These are phyloP conservation scores for Fusarium pseudograminearum DNA, from an alignment of 2,329 filamentous ascomycete species.

Conservation along the genomic window DNA sequence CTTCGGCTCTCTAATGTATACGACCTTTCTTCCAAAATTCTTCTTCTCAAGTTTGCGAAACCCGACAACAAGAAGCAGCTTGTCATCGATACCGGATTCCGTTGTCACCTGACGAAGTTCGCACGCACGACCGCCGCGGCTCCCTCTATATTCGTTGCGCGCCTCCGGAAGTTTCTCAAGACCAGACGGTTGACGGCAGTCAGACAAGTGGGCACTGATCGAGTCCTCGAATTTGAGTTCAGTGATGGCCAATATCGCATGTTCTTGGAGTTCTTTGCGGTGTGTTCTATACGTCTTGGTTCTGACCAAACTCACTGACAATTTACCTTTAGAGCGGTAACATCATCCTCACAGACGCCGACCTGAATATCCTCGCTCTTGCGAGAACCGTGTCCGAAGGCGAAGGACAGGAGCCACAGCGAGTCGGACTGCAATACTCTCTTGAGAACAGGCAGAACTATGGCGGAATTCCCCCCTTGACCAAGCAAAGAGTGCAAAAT, in stretches of 20 bases:
- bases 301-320: conserved; percentile 11
- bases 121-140: conserved; percentile 85
- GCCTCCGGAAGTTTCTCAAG: conserved; percentile 88
- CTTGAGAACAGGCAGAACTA: conserved; percentile 88
- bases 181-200: conserved; percentile 86
- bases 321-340: conserved; percentile 77
- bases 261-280: conserved; percentile 94
- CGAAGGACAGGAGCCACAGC: conserved; percentile 84
- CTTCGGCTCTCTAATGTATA: conserved; percentile 94
- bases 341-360: conserved; percentile 88
- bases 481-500: conserved; percentile 75
- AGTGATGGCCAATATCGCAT: conserved; percentile 90
- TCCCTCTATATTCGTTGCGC: conserved; percentile 86
- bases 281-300: conserved; percentile 38
- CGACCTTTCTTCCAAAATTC: conserved; percentile 94
- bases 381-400: conserved; percentile 84
- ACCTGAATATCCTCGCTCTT: conserved; percentile 84
- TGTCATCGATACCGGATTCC: conserved; percentile 93
- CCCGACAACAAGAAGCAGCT: conserved; percentile 90
- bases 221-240: conserved; percentile 92
- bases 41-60: conserved; percentile 94
- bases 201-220: conserved; percentile 89
- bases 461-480: conserved; percentile 78
- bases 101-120: conserved; percentile 93
- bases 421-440: conserved; percentile 81